phyloP scores from a whole-genome alignment of 2,329 filamentous ascomycete species.

The Paecilomyces niveus region DNA sequence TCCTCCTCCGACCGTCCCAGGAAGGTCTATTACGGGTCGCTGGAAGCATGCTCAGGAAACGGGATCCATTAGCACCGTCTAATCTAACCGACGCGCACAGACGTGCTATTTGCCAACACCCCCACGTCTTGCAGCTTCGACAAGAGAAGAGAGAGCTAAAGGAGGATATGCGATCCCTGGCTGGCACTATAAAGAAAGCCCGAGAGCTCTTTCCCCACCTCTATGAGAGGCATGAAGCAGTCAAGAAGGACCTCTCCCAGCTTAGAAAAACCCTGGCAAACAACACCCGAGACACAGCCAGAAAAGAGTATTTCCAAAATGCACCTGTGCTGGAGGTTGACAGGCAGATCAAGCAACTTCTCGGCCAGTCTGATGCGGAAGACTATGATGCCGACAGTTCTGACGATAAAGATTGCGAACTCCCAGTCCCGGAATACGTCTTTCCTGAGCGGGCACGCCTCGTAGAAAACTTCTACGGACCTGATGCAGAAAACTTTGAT shows the following conservation, averaged over 20 bases:
- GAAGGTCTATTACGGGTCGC: constrained; percentile 14
- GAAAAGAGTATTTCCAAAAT: constrained; percentile 18
- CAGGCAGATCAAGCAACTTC: constrained; percentile 18
- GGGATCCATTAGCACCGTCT: constrained; percentile 6
- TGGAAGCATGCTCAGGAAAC: constrained; percentile 20
- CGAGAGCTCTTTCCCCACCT: constrained; percentile 12
- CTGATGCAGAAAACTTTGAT: constrained; percentile 15
- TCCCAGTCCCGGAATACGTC: no score
- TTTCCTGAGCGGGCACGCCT: no score
- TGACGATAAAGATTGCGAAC: constrained; percentile 26
- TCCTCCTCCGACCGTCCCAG: constrained; percentile 18
- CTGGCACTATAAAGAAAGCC: constrained; percentile 14
- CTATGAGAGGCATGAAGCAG: constrained; percentile 13
- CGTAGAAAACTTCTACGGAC: constrained; percentile 9
- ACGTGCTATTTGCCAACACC: no score
- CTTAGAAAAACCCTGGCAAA: constrained; percentile 14
- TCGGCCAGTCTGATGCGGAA: constrained; percentile 38
- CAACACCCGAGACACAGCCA: constrained; percentile 11
- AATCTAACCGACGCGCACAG: no score
- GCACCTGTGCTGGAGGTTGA: constrained; percentile 15
- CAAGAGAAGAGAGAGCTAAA: no score
- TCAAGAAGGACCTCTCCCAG: constrained; percentile 13
- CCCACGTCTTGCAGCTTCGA: no score
- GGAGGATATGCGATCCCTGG: constrained; percentile 17
- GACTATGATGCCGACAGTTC: constrained; percentile 68